A percentile compares a stretch with the other conserved stretches of the same genome.
These are phyloP conservation scores for Lactarius sanguifluus DNA, from an alignment of 768 basidiomycete genomes.

Conservation along the genomic window DNA sequence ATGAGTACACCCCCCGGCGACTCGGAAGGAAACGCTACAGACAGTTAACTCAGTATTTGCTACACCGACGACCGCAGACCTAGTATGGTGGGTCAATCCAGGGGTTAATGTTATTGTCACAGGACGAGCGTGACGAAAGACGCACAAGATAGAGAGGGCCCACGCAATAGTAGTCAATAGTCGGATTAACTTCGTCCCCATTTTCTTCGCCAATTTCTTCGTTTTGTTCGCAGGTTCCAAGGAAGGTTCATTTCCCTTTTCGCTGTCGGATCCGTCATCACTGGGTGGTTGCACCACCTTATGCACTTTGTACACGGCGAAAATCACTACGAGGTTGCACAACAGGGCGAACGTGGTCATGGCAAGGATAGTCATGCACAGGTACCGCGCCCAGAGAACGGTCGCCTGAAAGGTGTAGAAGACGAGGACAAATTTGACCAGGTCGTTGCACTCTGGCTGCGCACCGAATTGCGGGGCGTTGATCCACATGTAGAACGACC, in stretches of 20 bases:
- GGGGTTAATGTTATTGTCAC: neutral
- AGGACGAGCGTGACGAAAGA: neutral
- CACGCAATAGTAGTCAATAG: neutral
- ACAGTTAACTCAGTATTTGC: neutral
- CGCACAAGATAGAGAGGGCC: neutral
- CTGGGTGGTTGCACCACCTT: too few species aligned
- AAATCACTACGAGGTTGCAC: neutral
- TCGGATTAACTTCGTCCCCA: too few species aligned
- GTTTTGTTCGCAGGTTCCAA: too few species aligned
- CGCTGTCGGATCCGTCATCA: neutral
- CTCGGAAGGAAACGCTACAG: neutral
- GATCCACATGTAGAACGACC: conserved; percentile 1
- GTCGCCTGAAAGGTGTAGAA: neutral
- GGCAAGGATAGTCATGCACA: neutral
- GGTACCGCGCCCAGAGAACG: neutral
- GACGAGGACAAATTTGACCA: neutral
- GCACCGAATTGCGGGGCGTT: neutral
- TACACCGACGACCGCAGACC: neutral
- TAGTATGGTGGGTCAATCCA: neutral
- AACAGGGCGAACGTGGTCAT: neutral
- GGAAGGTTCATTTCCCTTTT: too few species aligned
- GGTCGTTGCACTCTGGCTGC: conserved; percentile 8
- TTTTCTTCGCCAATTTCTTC: neutral
- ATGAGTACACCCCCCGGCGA: neutral
- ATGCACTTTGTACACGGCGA: neutral